Conservation (phyloP, 176 grass and related monocot species). For the Pharus latifolius region DNA sequence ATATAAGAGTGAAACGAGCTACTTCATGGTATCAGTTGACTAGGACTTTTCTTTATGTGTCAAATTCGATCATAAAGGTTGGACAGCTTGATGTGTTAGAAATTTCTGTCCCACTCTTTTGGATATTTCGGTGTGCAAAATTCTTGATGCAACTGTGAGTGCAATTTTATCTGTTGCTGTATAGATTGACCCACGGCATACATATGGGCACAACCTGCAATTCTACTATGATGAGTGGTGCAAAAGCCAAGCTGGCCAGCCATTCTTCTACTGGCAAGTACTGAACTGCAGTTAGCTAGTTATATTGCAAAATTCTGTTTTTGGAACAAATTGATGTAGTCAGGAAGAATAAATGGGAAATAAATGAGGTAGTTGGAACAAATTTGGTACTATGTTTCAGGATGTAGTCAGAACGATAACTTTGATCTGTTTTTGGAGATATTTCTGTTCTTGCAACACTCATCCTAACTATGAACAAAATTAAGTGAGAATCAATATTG, state of each 20-base stretch:
- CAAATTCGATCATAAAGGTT: neutral
- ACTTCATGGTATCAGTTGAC: slow-evolving; percentile 7
- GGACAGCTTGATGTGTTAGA: neutral
- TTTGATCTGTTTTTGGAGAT: too few species aligned
- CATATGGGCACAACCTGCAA: slow-evolving; percentile 91
- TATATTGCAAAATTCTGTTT: neutral
- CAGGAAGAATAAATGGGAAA: neutral
- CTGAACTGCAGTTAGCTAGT: neutral
- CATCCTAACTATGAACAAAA: too few species aligned
- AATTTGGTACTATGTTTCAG: too few species aligned
- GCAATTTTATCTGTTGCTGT: neutral
- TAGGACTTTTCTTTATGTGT: slow-evolving; percentile 5
- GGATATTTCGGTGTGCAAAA: neutral
- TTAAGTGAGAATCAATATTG: too few species aligned
- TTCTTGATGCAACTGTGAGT: neutral
- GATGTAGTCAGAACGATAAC: too few species aligned
- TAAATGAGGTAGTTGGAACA: too few species aligned
- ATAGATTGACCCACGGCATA: slow-evolving; percentile 87
- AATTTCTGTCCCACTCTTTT: neutral
- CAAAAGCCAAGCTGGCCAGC: slow-evolving; percentile 68
- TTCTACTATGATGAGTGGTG: slow-evolving; percentile 77
- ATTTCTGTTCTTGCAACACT: neutral
- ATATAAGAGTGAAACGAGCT: slow-evolving; percentile 6
- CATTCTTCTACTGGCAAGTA: slow-evolving; percentile 97
- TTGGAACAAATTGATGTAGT: neutral